phyloP scores from a whole-genome alignment of 305 asterid species.

The Fraxinus angustifolia region DNA sequence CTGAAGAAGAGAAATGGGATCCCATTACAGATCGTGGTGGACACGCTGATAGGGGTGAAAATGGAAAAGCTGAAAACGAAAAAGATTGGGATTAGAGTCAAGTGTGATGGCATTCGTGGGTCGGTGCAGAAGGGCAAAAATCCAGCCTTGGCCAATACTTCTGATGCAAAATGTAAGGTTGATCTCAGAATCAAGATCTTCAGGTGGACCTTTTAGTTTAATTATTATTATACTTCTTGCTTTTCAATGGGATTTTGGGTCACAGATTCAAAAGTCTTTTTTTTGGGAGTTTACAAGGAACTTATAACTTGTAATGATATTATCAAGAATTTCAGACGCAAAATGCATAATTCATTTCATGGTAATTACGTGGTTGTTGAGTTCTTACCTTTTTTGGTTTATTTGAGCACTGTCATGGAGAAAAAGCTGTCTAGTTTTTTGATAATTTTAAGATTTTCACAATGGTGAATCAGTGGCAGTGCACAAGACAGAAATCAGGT shows the following conservation, averaged over 20 bases:
- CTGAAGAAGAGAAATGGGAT: constrained; percentile 39
- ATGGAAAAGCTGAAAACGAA: constrained; percentile 43
- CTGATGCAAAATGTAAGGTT: constrained; percentile 44
- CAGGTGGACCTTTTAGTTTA: constrained; percentile 39
- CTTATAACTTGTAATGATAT: neutral
- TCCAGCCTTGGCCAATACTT: constrained; percentile 30
- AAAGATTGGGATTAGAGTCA: constrained; percentile 44
- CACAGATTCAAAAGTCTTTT: neutral
- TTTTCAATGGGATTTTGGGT: neutral
- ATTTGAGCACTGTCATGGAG: neutral
- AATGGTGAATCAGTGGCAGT: neutral
- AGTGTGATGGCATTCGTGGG: constrained; percentile 41
- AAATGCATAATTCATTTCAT: neutral
- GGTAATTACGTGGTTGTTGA: neutral
- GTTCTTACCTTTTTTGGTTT: neutral
- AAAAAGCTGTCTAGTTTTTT: neutral
- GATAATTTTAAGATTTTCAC: neutral
- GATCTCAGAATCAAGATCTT: constrained; percentile 53
- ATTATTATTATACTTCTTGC: neutral
- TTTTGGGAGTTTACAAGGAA: neutral
- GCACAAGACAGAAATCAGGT: neutral
- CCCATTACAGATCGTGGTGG: constrained; percentile 35
- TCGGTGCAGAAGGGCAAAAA: constrained; percentile 33
- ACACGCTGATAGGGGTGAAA: constrained; percentile 41
- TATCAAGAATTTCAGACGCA: neutral